Evolutionary conservation across 108 stramenopile species (phyloP).

Genomic region (Cyclotella sp.): DNA sequence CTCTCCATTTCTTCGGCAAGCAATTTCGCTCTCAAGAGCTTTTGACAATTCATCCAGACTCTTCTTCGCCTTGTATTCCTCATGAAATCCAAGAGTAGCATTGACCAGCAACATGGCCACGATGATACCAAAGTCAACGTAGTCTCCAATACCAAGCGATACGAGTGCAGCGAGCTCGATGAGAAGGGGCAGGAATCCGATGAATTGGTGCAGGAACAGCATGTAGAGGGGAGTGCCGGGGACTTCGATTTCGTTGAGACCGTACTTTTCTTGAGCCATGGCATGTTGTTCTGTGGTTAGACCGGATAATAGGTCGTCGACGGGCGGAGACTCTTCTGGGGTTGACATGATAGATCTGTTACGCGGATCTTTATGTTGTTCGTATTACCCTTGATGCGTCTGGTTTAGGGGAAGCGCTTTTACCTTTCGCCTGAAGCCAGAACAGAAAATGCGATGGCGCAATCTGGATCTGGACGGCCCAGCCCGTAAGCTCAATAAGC

Average conservation of each 20-base stretch:
- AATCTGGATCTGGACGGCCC: no score
- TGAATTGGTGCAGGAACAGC: constrained; percentile 44
- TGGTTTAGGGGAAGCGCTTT: no score
- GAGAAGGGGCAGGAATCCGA: constrained; percentile 56
- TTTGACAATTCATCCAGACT: constrained; percentile 60
- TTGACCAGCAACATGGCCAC: constrained; percentile 70
- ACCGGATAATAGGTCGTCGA: constrained; percentile 7
- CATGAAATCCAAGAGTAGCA: constrained; percentile 71
- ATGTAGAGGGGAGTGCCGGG: constrained; percentile 45
- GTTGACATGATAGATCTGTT: neutral
- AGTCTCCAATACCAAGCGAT: constrained; percentile 52
- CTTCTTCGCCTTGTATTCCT: constrained; percentile 83
- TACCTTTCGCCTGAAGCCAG: no score
- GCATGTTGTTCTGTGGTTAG: constrained; percentile 8
- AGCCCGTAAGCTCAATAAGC: no score
- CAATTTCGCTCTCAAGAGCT: constrained; percentile 60
- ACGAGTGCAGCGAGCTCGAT: constrained; percentile 60
- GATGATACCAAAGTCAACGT: constrained; percentile 65
- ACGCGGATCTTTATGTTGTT: neutral
- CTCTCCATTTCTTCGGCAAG: constrained; percentile 64
- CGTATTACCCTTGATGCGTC: no score
- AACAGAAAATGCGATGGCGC: no score
- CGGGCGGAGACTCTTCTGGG: constrained; percentile 1
- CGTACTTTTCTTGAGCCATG: neutral
- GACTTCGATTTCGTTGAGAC: constrained; percentile 41